phyloP scores from a whole-genome alignment of 345 rosid genomes.

The thale cress (Arabidopsis thaliana) region DNA sequence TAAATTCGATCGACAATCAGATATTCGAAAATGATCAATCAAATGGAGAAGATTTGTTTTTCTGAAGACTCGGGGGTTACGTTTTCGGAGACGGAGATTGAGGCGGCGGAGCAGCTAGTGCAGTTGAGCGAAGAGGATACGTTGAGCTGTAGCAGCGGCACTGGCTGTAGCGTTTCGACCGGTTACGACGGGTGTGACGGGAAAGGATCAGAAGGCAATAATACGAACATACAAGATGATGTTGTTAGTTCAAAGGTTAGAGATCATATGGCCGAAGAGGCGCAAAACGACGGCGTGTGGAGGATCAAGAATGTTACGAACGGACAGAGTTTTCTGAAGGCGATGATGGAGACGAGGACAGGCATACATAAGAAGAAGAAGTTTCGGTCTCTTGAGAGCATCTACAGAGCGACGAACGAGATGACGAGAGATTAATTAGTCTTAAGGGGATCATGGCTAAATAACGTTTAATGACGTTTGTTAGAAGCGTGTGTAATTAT shows the following conservation, averaged over 20 bases:
- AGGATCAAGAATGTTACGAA: constrained; percentile 4
- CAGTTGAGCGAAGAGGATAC: constrained; percentile 41
- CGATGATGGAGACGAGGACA: constrained; percentile 8
- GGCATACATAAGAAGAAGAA: constrained; percentile 24
- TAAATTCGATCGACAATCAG: constrained; percentile 10
- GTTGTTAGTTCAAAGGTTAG: constrained; percentile 18
- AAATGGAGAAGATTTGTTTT: constrained; percentile 18
- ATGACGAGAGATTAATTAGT: constrained; percentile 19
- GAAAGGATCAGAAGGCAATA: background rate
- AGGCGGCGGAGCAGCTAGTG: constrained; percentile 41
- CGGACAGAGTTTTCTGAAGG: background rate
- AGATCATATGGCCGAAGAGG: background rate
- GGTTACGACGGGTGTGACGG: constrained; percentile 13
- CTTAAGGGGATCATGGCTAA: background rate
- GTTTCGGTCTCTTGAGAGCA: constrained; percentile 38
- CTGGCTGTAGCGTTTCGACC: constrained; percentile 13
- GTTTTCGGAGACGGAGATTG: constrained; percentile 39
- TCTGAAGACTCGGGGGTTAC: constrained; percentile 15
- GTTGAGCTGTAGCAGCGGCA: constrained; percentile 41
- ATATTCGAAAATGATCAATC: background rate
- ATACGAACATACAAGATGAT: constrained; percentile 31
- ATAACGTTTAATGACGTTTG: constrained; percentile 15
- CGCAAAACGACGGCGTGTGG: constrained; percentile 10
- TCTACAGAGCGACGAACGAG: constrained; percentile 37
- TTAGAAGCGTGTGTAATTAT: constrained; percentile 14